phyloP scores from a whole-genome alignment of 495 filamentous ascomycete genomes.

The Penicillium odoratum region DNA sequence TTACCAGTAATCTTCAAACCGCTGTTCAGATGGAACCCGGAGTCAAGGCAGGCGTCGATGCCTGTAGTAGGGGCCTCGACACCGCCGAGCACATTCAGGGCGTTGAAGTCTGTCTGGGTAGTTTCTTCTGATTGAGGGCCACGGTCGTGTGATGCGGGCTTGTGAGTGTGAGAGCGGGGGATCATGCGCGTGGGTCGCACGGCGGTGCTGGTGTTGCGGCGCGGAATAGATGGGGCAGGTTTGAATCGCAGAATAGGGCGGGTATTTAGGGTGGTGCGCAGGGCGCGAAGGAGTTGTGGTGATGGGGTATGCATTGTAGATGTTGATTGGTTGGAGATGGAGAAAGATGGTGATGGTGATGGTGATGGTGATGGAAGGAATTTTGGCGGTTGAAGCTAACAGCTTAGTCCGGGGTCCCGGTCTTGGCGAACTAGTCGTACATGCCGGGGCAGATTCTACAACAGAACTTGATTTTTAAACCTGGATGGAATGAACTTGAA shows the following conservation, averaged over 20 bases:
- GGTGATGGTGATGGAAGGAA: conserved; percentile 5
- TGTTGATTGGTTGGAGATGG: background rate
- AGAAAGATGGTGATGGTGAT: conserved; percentile 4
- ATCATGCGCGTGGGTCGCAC: conserved; percentile 38
- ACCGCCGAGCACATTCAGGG: conserved; percentile 76
- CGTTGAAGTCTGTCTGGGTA: conserved; percentile 72
- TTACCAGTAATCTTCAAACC: conserved; percentile 66
- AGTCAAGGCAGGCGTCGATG: conserved; percentile 72
- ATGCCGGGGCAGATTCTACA: background rate
- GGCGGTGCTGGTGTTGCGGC: conserved; percentile 32
- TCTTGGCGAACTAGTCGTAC: conserved; percentile 6
- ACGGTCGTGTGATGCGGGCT: conserved; percentile 51
- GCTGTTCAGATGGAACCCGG: conserved; percentile 82
- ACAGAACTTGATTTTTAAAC: background rate
- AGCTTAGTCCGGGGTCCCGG: conserved; percentile 1
- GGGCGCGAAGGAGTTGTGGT: conserved; percentile 44
- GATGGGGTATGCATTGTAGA: conserved; percentile 44
- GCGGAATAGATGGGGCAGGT: conserved; percentile 11
- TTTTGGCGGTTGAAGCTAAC: conserved; percentile 1
- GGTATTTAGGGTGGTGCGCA: conserved; percentile 37
- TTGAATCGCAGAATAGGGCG: conserved; percentile 17
- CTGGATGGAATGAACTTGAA: too few relatives aligned
- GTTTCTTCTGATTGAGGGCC: conserved; percentile 59
- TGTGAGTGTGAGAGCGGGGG: conserved; percentile 39
- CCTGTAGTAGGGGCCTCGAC: conserved; percentile 74